Percentiles rank a stretch among this genome's conserved stretches.
phyloP scores from a whole-genome alignment of 495 filamentous ascomycete species.

The Poronia punctata region DNA sequence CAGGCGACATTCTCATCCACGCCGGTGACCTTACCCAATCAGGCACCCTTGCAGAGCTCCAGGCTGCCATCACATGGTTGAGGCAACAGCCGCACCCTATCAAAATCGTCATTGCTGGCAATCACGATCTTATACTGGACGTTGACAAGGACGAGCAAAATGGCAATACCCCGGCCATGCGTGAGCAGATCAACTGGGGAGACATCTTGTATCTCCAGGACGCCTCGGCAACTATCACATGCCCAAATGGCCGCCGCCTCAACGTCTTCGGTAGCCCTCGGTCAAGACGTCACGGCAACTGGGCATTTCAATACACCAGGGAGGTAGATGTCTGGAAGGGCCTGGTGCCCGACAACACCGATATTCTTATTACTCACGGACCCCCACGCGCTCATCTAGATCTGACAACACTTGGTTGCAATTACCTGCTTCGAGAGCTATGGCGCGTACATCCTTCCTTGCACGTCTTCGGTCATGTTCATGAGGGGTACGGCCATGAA shows the following conservation, averaged over 20 bases:
- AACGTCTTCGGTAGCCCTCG: conserved; percentile 35
- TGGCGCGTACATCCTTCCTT: conserved; percentile 59
- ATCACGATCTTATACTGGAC: conserved; percentile 34
- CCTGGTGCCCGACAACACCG: conserved; percentile 50
- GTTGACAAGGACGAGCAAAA: conserved; percentile 9
- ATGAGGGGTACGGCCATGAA: conserved; percentile 45
- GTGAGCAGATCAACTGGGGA: conserved; percentile 31
- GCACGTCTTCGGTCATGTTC: conserved; percentile 76
- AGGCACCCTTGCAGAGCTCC: conserved; percentile 63
- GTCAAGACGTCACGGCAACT: conserved; percentile 24
- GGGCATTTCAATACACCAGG: conserved; percentile 23
- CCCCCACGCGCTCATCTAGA: conserved; percentile 62
- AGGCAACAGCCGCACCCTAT: conserved; percentile 54
- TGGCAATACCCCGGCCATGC: conserved; percentile 3
- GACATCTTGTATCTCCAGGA: conserved; percentile 44
- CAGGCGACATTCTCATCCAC: conserved; percentile 84
- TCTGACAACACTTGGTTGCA: conserved; percentile 51
- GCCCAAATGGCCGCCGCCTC: conserved; percentile 25
- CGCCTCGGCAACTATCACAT: conserved; percentile 17
- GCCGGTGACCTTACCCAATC: conserved; percentile 78
- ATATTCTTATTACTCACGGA: conserved; percentile 71
- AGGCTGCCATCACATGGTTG: conserved; percentile 65
- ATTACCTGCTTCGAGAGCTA: conserved; percentile 56
- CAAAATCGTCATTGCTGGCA: conserved; percentile 70
- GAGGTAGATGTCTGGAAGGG: conserved; percentile 16